Percentiles rank a stretch among this genome's conserved stretches.
These are phyloP conservation scores for Fusarium scirpi DNA, from an alignment of 2,329 filamentous ascomycete species.

Conservation along the genomic window DNA sequence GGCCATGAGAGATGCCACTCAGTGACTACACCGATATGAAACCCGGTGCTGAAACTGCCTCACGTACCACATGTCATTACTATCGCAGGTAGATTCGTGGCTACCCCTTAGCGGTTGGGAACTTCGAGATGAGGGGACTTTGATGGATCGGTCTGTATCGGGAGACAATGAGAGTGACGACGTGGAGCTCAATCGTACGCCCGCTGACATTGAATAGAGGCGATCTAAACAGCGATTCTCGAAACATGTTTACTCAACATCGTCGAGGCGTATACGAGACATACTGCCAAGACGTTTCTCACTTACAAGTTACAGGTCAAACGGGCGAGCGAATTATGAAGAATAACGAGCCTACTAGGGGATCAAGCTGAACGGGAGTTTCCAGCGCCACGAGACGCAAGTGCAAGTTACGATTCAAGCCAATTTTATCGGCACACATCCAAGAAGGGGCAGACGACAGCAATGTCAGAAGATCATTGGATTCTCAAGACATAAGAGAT, in stretches of 20 bases:
- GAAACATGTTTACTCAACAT: conserved; percentile 26
- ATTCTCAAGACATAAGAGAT: background rate
- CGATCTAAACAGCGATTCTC: conserved; percentile 38
- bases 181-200: conserved; percentile 27
- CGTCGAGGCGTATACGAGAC: conserved; percentile 11
- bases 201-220: conserved; percentile 40
- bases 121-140: conserved; percentile 12
- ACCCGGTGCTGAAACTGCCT: conserved; percentile 15
- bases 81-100: conserved; percentile 27
- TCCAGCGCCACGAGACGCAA: conserved; percentile 9
- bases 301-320: conserved; percentile 27
- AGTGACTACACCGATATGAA: conserved; percentile 28
- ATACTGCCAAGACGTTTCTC: conserved; percentile 3
- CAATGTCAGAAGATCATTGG: background rate
- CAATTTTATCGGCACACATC: background rate
- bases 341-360: conserved; percentile 25
- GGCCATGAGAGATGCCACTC: conserved; percentile 27
- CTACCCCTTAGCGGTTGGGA: conserved; percentile 24
- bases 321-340: conserved; percentile 34
- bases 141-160: conserved; percentile 7
- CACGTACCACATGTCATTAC: conserved; percentile 19
- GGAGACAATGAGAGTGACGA: conserved; percentile 23
- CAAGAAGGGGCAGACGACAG: background rate
- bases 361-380: background rate
- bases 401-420: conserved; percentile 1